Evolutionary conservation across 192 early-diverging fungal species (phyloP).

Genomic region (Rhizophagus prolifer): DNA sequence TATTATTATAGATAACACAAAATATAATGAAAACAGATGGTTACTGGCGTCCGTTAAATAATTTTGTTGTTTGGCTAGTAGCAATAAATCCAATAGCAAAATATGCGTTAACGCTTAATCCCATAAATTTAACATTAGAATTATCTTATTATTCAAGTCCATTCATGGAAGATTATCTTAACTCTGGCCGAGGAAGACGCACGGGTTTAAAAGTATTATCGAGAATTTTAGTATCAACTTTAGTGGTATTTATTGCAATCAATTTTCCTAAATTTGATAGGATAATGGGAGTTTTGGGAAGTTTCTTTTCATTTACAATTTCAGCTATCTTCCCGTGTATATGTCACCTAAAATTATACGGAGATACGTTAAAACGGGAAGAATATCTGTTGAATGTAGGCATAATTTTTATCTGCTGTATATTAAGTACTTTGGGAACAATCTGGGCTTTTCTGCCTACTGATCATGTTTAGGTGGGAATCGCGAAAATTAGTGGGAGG

Average conservation of each 20-base stretch:
- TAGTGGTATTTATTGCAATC: constrained; percentile 52
- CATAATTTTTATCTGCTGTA: constrained; percentile 21
- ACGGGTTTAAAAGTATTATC: constrained; percentile 29
- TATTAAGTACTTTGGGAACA: constrained; percentile 29
- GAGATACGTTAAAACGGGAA: constrained; percentile 10
- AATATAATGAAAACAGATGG: constrained; percentile 60
- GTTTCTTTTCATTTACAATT: constrained; percentile 50
- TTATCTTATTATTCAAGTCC: constrained; percentile 29
- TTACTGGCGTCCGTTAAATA: constrained; percentile 50
- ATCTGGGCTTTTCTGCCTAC: constrained; percentile 34
- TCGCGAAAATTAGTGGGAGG: neutral
- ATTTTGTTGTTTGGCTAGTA: constrained; percentile 59
- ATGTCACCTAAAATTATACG: constrained; percentile 49
- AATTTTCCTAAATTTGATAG: constrained; percentile 65
- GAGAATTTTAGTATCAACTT: constrained; percentile 37
- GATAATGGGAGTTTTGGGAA: constrained; percentile 64
- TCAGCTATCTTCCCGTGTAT: constrained; percentile 51
- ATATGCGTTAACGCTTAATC: constrained; percentile 64
- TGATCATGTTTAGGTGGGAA: neutral
- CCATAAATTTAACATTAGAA: constrained; percentile 53
- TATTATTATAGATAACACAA: constrained; percentile 55
- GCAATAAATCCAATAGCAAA: constrained; percentile 72
- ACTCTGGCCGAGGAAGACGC: constrained; percentile 31
- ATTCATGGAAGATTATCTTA: constrained; percentile 31
- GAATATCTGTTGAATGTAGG: constrained; percentile 12